Conservation (phyloP, 768 basidiomycete species). For the Boletus patriciae region DNA sequence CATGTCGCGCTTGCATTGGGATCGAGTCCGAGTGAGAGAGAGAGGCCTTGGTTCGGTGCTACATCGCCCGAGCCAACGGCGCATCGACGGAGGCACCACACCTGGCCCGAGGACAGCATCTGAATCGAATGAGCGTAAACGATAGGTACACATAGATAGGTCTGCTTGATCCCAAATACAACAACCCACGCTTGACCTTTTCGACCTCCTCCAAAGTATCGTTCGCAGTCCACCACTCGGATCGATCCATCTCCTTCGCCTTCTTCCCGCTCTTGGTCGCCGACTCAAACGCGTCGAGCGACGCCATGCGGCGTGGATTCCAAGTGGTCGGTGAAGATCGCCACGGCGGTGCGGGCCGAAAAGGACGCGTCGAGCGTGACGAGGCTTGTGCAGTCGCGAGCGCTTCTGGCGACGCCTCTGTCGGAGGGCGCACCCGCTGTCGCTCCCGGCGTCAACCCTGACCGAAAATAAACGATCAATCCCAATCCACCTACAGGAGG, state of each 20-base stretch:
- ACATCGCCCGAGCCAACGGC: too few species aligned
- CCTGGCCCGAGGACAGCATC: too few species aligned
- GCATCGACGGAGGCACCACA: too few species aligned
- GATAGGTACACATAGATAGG: too few species aligned
- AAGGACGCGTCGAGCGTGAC: conserved; percentile 71
- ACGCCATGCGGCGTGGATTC: conserved; percentile 82
- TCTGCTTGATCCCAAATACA: too few species aligned
- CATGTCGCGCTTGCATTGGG: too few species aligned
- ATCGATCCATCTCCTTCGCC: conserved; percentile 52
- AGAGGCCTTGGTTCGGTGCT: too few species aligned
- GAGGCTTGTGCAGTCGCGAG: conserved; percentile 41
- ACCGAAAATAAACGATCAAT: neutral
- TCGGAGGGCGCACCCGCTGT: conserved; percentile 36
- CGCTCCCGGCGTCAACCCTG: conserved; percentile 65
- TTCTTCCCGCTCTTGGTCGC: conserved; percentile 56
- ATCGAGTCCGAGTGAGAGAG: too few species aligned
- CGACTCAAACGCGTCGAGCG: conserved; percentile 73
- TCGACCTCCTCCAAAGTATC: conserved; percentile 85
- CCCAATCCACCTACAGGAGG: neutral
- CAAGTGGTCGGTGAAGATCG: conserved; percentile 87
- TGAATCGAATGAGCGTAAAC: too few species aligned
- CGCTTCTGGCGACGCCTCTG: conserved; percentile 33
- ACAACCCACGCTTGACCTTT: too few species aligned
- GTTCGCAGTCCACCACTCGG: conserved; percentile 69
- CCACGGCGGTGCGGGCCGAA: conserved; percentile 75